Conservation (phyloP, 306 rosid species). For the Trifolium fragiferum region DNA sequence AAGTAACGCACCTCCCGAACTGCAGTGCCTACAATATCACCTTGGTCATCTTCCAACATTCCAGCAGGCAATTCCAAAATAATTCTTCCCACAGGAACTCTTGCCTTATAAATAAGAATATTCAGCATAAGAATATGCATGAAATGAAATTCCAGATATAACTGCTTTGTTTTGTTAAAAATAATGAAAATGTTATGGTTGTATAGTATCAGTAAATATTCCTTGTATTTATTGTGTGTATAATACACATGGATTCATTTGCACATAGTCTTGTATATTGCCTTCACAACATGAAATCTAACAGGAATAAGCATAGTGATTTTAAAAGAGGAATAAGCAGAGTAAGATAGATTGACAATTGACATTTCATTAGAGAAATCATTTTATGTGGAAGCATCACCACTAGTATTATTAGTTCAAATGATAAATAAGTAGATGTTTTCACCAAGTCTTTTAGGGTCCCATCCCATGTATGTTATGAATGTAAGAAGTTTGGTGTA, state of each 20-base stretch:
- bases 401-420: background rate
- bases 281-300: background rate
- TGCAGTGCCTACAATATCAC: slow-evolving; percentile 89
- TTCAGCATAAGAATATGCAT: slow-evolving; percentile 37
- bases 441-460: background rate
- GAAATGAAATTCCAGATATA: background rate
- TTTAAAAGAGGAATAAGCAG: background rate
- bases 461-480: background rate
- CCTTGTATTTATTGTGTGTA: background rate
- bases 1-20: slow-evolving; percentile 75
- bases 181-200: background rate
- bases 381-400: background rate
- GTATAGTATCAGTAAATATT: slow-evolving; percentile 9
- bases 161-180: background rate
- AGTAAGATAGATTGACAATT: background rate
- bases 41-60: slow-evolving; percentile 84
- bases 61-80: slow-evolving; percentile 97
- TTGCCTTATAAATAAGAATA: slow-evolving; percentile 61
- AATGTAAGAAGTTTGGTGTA: background rate
- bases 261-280: background rate
- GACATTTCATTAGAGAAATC: background rate
- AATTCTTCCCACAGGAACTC: slow-evolving; percentile 84
- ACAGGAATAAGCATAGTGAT: background rate
- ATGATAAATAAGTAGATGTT: background rate
- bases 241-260: background rate